Evolutionary conservation across 345 rosid species (phyloP), one percentile per base, ranked within the genome.

Genomic region (Chamaenerion angustifolium): DNA sequence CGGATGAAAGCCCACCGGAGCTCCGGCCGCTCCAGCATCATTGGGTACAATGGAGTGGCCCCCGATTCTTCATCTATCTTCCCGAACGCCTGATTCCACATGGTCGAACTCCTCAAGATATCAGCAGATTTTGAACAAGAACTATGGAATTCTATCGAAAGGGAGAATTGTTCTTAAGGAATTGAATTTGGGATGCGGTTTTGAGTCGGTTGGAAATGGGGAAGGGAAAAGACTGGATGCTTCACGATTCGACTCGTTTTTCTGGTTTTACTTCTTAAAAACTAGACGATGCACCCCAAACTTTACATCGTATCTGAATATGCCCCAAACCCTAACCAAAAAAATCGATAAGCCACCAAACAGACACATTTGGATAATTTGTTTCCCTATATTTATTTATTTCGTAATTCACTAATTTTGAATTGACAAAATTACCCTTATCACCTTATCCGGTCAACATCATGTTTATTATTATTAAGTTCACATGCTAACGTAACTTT

Each of bases 1-100:
- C 98, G 77, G 31, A 90, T 90, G 68, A 90, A 90, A 27, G 82
- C 64, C 95, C 98, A 90, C 9, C 98, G 82, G 62, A 90, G 74
- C 71, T 81, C 78, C 51, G 95, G 92, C 60, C 73, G 72, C 66
- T 90, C 98, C 8, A 71, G 60, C 98, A 86, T 90, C 86, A 57
- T 70, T 44, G 98, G 98, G 56, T 83, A 86, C 51, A 86, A 77
- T 47, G 84, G 92, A 61, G 66, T 67, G 8, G 73, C 52, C 9
- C 88, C 95, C 16, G 77, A 63, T 73, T 90, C 98, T 75, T 71
- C 49, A 56, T 90, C 94, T 47, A 11, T 17, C 56, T 46, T 52
- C 52, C 40, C 15, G 52, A 49, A 25, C 8, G 41, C 11, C 40
- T 49, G 40, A 15, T 31, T 50, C 54, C 54, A 50, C 54, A 50